Evolutionary conservation across 345 rosid genomes (phyloP), one percentile per base, ranked within the genome.

Genomic region (Noccaea caerulescens): DNA sequence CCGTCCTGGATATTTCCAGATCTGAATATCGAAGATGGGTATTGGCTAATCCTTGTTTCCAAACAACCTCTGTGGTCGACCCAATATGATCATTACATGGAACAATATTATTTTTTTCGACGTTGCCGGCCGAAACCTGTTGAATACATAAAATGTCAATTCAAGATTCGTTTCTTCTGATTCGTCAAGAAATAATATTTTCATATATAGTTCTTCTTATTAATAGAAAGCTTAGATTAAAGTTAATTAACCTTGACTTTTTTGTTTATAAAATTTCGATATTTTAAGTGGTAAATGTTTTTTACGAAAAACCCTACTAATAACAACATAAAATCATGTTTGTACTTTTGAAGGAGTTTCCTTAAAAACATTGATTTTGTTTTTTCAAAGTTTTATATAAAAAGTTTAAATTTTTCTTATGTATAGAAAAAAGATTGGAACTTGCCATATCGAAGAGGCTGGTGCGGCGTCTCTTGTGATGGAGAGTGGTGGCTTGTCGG

Each of bases 391-490:
- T 57, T 57, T n/a, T 11, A 62, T 50, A 27, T 8, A n/a, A 36
- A 10, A 16, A 30, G 44, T 61, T 51, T 7, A 18, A 14, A 10
- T 13, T 13, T 6, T 33, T 66, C 7, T 41, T 34, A 34, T 43
- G 49, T 66, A 33, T 18, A 39, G 14, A 46, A 10, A 58, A 39
- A 66, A 66, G 30, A 58, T 36, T 44, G 25, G 49, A 43, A 68
- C 52, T 79, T 63, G 77, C 88, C 79, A 87, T 89, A 58, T 87
- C 92, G 32, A 89, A 89, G 65, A 89, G 79, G 59, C 96, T 89
- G 33, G 92, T 84, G 63, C 92, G 74, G 18, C 96, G 92, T 59
- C 92, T 88, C 41, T 88, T 73, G 51, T 87, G 84, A 50, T 80
- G 84, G 56, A 81, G 86, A 66, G 82, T 85, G 54, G 70, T 69